Base-by-base conservation (phyloP, 768 basidiomycete genomes). In the Boletus vermiculosoides region DNA sequence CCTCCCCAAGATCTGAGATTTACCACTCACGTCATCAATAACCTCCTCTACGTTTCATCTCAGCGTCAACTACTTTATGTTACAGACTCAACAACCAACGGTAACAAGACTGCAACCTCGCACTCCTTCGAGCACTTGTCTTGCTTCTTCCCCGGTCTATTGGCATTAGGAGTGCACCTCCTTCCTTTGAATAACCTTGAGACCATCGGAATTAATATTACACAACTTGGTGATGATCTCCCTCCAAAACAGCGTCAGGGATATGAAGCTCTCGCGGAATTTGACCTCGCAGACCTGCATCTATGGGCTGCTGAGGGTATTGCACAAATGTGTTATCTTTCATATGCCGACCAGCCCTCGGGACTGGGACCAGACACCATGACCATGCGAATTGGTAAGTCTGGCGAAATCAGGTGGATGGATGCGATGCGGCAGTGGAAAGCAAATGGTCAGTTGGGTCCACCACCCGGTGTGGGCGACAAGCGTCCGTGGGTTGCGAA, bases 271-370 rank as follows among this genome's bases (percentile, higher is more conserved):
- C 73, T 86, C 11, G 65, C 73, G 15, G 68, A 65, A 11, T 81
- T 82, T 60, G 76, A 83, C 58, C 76, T 87, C n/a, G 77, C 77
- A 46, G 77, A 86, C n/a, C 66, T 87, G 30, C 88, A 90, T 65
- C 73, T 83, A 52, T 90, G 87, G 84, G 89, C 85, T 4, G 90
- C 89, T 2, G 80, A 89, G 66, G 88, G 88, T 18, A 75, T 92
- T 25, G 85, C 86, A 33, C 80, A 87, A 65, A 86, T 79, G 15
- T 91, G 89, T 66, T 90, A 82, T 73, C 64, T 84, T 28, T 79
- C 82, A 48, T 91, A 90, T 64, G 86, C 84, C 1, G 89, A 91
- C 65, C 82, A 86, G 65, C 79, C 83, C 7, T 77, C 81, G 4
- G 88, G 90, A 3, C 69, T 92, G 31, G 86, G 83, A 15, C 85